Conservation (phyloP, 306 rosid genomes). For the Phaseolus lunatus region DNA sequence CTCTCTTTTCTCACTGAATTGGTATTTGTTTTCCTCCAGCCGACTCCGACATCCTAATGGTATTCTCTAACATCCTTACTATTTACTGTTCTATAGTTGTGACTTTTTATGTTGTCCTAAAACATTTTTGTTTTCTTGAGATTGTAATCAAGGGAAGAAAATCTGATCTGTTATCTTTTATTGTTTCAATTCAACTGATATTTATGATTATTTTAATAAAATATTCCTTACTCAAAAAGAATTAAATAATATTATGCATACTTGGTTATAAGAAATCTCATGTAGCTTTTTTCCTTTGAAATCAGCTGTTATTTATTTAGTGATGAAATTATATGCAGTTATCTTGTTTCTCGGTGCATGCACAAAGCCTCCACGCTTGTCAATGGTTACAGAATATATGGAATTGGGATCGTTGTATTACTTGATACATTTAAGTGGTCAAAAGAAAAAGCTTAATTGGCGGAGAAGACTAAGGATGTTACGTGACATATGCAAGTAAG, state of each 20-base stretch:
- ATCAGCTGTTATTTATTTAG: conserved; percentile 34
- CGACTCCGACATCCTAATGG: conserved; percentile 99
- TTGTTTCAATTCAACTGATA: background rate
- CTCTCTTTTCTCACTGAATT: conserved; percentile 34
- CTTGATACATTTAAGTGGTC: conserved; percentile 91
- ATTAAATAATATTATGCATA: conserved; percentile 17
- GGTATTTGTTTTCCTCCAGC: conserved; percentile 56
- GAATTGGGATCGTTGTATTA: conserved; percentile 96
- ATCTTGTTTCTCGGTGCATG: conserved; percentile 99
- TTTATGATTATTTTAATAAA: conserved; percentile 2
- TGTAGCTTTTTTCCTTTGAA: conserved; percentile 38
- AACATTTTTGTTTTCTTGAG: conserved; percentile 32
- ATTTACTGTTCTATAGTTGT: conserved; percentile 37
- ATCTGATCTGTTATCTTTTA: conserved; percentile 12
- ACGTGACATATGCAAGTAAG: conserved; percentile 92
- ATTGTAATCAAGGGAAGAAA: conserved; percentile 22
- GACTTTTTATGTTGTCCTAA: conserved; percentile 32
- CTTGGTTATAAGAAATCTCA: conserved; percentile 11
- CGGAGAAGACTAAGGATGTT: conserved; percentile 86
- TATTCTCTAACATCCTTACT: conserved; percentile 50
- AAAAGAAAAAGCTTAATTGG: conserved; percentile 93
- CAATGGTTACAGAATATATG: conserved; percentile 98
- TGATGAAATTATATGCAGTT: conserved; percentile 70
- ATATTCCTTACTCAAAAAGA: background rate
- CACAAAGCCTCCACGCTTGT: conserved; percentile 95